phyloP scores from a whole-genome alignment of 2,329 filamentous ascomycete genomes.

The Sclerotinia spermophila region DNA sequence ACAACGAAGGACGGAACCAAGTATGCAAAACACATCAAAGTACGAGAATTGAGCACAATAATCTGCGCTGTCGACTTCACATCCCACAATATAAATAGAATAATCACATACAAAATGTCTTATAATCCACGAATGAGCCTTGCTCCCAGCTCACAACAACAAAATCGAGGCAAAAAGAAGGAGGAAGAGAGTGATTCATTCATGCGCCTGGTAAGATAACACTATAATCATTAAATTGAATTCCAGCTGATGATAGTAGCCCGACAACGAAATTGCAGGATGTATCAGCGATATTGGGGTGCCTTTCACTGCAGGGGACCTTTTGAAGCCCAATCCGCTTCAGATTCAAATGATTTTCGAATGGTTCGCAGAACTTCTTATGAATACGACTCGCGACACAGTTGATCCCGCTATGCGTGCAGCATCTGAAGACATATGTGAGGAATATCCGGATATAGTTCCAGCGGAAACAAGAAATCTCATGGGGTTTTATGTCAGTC shows the following conservation, averaged over 20 bases:
- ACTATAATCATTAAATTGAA: constrained; percentile 1
- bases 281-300: constrained; percentile 98
- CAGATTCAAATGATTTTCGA: constrained; percentile 98
- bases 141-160: constrained; percentile 46
- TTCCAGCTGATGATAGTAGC: constrained; percentile 32
- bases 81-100: not conserved
- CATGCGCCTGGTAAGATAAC: constrained; percentile 49
- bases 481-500: constrained; percentile 89
- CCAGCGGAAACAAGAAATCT: constrained; percentile 86
- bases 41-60: not conserved
- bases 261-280: constrained; percentile 80
- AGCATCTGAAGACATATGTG: constrained; percentile 81
- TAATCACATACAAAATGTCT: constrained; percentile 40
- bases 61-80: not conserved
- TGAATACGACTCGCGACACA: constrained; percentile 89
- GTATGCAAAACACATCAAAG: not conserved
- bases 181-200: constrained; percentile 55
- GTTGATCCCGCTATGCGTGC: constrained; percentile 94
- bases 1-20: not conserved
- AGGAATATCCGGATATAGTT: constrained; percentile 78
- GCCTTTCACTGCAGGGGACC: constrained; percentile 77
- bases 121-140: constrained; percentile 52
- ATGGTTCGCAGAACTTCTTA: constrained; percentile 90
- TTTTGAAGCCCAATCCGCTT: constrained; percentile 89
- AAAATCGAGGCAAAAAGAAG: constrained; percentile 49